Evolutionary conservation across 495 filamentous ascomycete species (phyloP).

Genomic region (Lophium mytilinum): DNA sequence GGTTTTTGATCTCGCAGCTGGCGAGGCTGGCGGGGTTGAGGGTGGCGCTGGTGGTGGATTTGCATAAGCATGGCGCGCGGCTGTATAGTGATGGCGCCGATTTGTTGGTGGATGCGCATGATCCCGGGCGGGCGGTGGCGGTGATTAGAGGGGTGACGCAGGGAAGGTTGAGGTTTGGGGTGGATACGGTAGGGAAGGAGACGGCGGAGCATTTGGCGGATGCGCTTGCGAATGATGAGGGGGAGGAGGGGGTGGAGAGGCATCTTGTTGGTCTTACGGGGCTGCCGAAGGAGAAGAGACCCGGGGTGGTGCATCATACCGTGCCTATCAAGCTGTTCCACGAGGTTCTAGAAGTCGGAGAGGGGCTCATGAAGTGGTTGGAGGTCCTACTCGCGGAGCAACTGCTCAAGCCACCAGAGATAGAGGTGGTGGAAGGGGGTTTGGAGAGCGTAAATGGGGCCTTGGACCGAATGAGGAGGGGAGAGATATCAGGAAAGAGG

Average conservation of each 20-base stretch:
- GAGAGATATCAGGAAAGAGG: slow-evolving; percentile 30
- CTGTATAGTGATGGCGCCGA: slow-evolving; percentile 41
- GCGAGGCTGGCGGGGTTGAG: slow-evolving; percentile 46
- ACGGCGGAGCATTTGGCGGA: slow-evolving; percentile 45
- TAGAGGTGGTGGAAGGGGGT: slow-evolving; percentile 50
- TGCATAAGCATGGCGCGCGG: slow-evolving; percentile 50
- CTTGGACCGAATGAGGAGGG: slow-evolving; percentile 50
- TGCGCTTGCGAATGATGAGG: slow-evolving; percentile 32
- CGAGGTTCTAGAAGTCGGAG: slow-evolving; percentile 48
- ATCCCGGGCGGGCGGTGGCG: slow-evolving; percentile 50
- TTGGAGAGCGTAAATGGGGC: slow-evolving; percentile 54
- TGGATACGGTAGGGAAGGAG: slow-evolving; percentile 55
- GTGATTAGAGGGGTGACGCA: slow-evolving; percentile 49
- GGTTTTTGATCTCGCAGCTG: slow-evolving; percentile 28
- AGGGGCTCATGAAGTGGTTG: slow-evolving; percentile 50
- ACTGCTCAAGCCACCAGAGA: slow-evolving; percentile 47
- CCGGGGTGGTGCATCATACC: slow-evolving; percentile 46
- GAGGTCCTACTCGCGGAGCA: slow-evolving; percentile 46
- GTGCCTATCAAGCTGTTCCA: slow-evolving; percentile 67
- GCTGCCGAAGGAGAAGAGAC: slow-evolving; percentile 43
- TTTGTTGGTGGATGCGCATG: slow-evolving; percentile 54
- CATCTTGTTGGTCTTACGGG: slow-evolving; percentile 60
- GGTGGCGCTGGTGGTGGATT: slow-evolving; percentile 52
- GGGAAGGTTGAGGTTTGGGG: slow-evolving; percentile 49
- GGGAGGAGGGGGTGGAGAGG: slow-evolving; percentile 13